phyloP scores from a whole-genome alignment of 805 yeast species.

The Lachancea thermotolerans region DNA sequence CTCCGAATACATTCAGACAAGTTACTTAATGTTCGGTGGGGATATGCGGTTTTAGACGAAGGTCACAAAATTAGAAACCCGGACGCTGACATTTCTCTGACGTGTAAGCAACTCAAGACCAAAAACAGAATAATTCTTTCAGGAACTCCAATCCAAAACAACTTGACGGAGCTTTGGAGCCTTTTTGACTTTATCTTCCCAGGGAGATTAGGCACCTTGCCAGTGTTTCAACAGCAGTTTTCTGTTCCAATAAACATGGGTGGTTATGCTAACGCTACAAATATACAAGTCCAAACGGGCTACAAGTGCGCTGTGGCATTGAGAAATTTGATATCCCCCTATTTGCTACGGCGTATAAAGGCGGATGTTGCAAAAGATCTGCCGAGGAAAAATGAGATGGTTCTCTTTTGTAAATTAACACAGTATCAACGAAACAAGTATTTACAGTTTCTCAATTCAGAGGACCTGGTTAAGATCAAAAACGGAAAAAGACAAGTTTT shows the following conservation, averaged over 20 bases:
- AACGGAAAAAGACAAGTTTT: conserved; percentile 75
- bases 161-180: conserved; percentile 87
- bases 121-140: conserved; percentile 82
- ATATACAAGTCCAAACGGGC: conserved; percentile 92
- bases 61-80: conserved; percentile 97
- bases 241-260: conserved; percentile 90
- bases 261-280: conserved; percentile 97
- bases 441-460: conserved; percentile 64
- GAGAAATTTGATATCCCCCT: conserved; percentile 84
- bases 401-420: conserved; percentile 82
- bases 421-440: conserved; percentile 67
- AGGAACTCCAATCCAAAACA: conserved; percentile 96
- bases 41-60: conserved; percentile 86
- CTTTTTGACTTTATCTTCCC: conserved; percentile 93
- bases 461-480: conserved; percentile 63
- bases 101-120: conserved; percentile 79
- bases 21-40: conserved; percentile 71
- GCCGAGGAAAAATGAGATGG: conserved; percentile 92
- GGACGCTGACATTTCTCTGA: conserved; percentile 76
- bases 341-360: conserved; percentile 77
- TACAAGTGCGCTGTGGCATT: conserved; percentile 91
- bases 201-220: conserved; percentile 88
- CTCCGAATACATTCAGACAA: conserved; percentile 58
- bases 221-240: conserved; percentile 89
- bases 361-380: conserved; percentile 92